Evolutionary conservation across 2,329 filamentous ascomycete genomes (phyloP), one percentile per base, ranked within the genome.

Genomic region (Ceratocystis lukuohia): DNA sequence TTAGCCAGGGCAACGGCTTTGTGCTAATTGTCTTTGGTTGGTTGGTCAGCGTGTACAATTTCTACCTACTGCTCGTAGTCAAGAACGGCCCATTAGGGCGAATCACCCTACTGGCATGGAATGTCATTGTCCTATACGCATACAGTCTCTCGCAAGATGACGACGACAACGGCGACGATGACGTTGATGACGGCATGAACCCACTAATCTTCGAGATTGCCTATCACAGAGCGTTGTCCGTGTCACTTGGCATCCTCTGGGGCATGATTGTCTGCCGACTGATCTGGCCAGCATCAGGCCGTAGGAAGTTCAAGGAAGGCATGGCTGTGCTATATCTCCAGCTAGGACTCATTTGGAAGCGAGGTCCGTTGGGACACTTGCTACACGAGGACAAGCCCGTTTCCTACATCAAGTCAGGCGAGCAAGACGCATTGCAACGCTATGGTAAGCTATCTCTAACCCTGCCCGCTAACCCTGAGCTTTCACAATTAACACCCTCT

Each of bases 281-380:
- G 62, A 86, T 99, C 69, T 97, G 92, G 90, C 94, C 94, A 7
- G 95, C 96, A 69, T 94, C 91, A 41, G 94, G 91, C 1, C 84
- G 94, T 56, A 81, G 83, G 69, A 96, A 96, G 76, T 86, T 97
- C 71, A 91, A 94, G 72, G 88, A 96, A 71, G 93, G 93, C 1
- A 80, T 96, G 10, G 89, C 90, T 33, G 80, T 96, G n/a, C 79
- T 99, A 12, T 97, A 94, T 83, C 81, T 99, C 5, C 89, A 95
- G 67, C 92, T 99, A 85, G 90, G 91, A 17, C 81, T 99, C 44
- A 92, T 97, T 70, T 99, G 94, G 94, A 96, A 93, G 76, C 85
- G 92, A 57, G 93, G 95, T 7, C 94, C 94, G 0, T 79, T 99
- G 28, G 87, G 88, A 3, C 84, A 87, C 5, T 81, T 96, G 66